phyloP scores from a whole-genome alignment of 192 early-diverging fungal genomes.

The Rhizophagus sp. region DNA sequence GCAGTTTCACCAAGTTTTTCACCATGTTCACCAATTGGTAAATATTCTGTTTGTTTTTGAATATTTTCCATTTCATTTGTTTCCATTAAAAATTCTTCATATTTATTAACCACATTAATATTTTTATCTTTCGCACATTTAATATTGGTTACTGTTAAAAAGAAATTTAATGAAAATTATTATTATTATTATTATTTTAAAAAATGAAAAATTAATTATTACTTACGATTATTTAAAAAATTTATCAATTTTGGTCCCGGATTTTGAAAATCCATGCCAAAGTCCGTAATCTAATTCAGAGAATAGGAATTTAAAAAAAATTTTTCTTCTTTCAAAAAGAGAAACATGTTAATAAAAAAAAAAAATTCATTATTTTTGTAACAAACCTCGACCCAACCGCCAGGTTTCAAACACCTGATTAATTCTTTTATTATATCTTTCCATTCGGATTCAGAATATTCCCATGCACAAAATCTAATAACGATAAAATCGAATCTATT shows the following conservation, averaged over 20 bases:
- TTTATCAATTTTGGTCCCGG: background rate
- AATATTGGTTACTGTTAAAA: background rate
- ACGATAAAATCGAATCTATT: slow-evolving; percentile 7
- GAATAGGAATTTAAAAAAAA: background rate
- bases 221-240: background rate
- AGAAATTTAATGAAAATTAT: background rate
- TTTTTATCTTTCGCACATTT: background rate
- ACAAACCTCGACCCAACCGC: slow-evolving; percentile 14
- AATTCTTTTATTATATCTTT: background rate
- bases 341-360: no score
- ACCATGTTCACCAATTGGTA: background rate
- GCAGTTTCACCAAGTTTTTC: background rate
- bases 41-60: background rate
- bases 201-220: background rate
- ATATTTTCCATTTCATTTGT: background rate
- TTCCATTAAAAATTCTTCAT: background rate
- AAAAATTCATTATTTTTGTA: background rate
- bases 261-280: background rate
- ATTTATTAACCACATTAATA: background rate
- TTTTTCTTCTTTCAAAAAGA: background rate
- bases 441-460: slow-evolving; percentile 5
- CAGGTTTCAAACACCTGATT: slow-evolving; percentile 7
- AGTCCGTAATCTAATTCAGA: background rate
- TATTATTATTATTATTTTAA: background rate
- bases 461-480: background rate